Conservation (phyloP, 805 yeast species). For the Yamadazyma philogaea region DNA sequence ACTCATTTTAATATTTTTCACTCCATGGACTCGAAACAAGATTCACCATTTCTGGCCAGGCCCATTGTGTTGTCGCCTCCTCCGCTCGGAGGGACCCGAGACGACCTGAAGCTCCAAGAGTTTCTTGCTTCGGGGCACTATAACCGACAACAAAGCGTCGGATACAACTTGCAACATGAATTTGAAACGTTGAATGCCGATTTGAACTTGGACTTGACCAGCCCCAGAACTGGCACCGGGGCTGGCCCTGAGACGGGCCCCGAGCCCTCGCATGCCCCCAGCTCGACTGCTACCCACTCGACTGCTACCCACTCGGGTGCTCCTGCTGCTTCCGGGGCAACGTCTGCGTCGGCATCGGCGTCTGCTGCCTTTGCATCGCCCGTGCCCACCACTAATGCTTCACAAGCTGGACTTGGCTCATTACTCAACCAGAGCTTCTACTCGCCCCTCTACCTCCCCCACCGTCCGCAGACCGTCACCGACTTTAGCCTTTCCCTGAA, state of each 20-base stretch:
- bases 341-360: too few relatives aligned
- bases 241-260: background rate
- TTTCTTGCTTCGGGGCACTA: conserved; percentile 12
- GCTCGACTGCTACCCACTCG: background rate
- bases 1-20: conserved; percentile 1
- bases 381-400: conserved; percentile 14
- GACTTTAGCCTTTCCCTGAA: conserved; percentile 24
- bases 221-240: conserved; percentile 2
- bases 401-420: conserved; percentile 24
- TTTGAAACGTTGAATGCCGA: conserved; percentile 46
- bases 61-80: conserved; percentile 44
- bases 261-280: background rate
- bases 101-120: conserved; percentile 7
- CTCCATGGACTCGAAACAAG: conserved; percentile 15
- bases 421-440: conserved; percentile 26
- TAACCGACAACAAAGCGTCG: conserved; percentile 42
- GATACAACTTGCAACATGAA: conserved; percentile 45
- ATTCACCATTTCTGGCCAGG: conserved; percentile 22
- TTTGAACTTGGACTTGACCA: conserved; percentile 42
- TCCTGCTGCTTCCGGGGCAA: background rate
- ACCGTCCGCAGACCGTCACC: conserved; percentile 43
- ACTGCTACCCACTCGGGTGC: background rate
- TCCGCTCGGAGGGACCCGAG: conserved; percentile 26
- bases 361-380: conserved; percentile 6
- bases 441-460: conserved; percentile 29